A percentile compares a stretch with the other conserved stretches of the same genome.
phyloP scores from a whole-genome alignment of 345 rosid species.

The Toxicodendron radicans region DNA sequence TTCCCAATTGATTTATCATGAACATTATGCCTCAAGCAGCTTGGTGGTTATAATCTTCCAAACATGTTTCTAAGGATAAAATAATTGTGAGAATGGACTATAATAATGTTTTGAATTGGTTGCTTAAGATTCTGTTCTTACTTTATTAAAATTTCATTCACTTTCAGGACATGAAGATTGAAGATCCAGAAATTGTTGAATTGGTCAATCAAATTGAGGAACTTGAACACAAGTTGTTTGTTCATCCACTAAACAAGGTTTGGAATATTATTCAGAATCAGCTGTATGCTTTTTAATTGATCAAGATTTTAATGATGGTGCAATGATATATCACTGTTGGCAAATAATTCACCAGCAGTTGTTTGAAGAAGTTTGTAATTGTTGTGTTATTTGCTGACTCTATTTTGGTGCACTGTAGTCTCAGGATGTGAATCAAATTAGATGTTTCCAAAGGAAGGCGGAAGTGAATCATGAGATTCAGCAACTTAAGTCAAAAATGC shows the following conservation, averaged over 20 bases:
- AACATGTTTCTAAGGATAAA: not conserved
- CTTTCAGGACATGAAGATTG: conserved; percentile 93
- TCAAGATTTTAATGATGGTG: not conserved
- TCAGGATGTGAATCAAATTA: conserved; percentile 79
- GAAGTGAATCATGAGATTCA: conserved; percentile 96
- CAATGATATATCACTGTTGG: not conserved
- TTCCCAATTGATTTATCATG: not conserved
- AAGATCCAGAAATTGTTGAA: conserved; percentile 84
- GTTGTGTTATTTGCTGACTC: not conserved
- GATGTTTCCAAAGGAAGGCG: conserved; percentile 79
- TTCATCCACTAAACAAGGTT: conserved; percentile 94
- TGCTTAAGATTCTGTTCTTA: not conserved
- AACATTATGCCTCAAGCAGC: not conserved
- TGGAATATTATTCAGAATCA: conserved; percentile 12
- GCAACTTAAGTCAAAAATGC: conserved; percentile 90
- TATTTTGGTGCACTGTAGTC: conserved; percentile 48
- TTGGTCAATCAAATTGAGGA: conserved; percentile 82
- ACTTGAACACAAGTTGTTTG: conserved; percentile 70
- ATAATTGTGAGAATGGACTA: not conserved
- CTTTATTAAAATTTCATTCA: not conserved
- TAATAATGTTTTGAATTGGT: conserved; percentile 1
- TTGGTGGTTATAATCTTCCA: not conserved
- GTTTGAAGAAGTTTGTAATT: conserved; percentile 19
- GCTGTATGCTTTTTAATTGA: not conserved
- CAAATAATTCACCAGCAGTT: not conserved